Evolutionary conservation across 2,329 filamentous ascomycete genomes (phyloP).

Genomic region (Pyricularia sp.): DNA sequence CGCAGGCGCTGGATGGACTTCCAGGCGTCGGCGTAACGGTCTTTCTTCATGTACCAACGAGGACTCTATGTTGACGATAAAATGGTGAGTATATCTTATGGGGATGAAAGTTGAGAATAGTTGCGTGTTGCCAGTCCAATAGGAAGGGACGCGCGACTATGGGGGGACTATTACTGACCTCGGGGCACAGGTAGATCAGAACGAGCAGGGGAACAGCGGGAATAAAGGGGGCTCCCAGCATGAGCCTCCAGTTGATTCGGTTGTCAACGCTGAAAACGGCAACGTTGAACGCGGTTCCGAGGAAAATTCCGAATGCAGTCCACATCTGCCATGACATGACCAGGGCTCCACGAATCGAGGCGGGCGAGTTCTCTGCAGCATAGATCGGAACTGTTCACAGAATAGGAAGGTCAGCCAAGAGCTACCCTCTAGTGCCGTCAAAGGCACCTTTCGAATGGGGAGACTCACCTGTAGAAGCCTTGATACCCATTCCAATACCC

Average conservation of each 20-base stretch:
- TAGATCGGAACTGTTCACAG: conserved; percentile 55
- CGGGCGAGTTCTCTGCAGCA: conserved; percentile 64
- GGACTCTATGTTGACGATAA: conserved; percentile 22
- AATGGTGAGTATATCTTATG: not conserved
- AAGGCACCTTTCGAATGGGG: conserved; percentile 19
- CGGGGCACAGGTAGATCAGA: conserved; percentile 57
- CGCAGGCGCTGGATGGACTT: conserved; percentile 41
- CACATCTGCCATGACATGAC: conserved; percentile 66
- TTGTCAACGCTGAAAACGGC: conserved; percentile 28
- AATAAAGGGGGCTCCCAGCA: conserved; percentile 47
- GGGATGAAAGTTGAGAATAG: not conserved
- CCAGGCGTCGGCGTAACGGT: conserved; percentile 51
- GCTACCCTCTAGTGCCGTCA: not conserved
- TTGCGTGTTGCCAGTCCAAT: not conserved
- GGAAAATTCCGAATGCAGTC: conserved; percentile 30
- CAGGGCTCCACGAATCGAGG: conserved; percentile 60
- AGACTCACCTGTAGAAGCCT: conserved; percentile 44
- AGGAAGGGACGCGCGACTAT: not conserved
- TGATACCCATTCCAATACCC: conserved; percentile 70
- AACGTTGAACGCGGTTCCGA: conserved; percentile 55
- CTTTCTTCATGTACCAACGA: conserved; percentile 59
- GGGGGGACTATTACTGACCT: conserved; percentile 29
- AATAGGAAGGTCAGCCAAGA: conserved; percentile 23
- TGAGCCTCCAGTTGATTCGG: conserved; percentile 26
- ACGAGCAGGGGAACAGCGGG: conserved; percentile 46